Conservation (phyloP, 2,329 filamentous ascomycete genomes). For the Clarireedia hainanense region DNA sequence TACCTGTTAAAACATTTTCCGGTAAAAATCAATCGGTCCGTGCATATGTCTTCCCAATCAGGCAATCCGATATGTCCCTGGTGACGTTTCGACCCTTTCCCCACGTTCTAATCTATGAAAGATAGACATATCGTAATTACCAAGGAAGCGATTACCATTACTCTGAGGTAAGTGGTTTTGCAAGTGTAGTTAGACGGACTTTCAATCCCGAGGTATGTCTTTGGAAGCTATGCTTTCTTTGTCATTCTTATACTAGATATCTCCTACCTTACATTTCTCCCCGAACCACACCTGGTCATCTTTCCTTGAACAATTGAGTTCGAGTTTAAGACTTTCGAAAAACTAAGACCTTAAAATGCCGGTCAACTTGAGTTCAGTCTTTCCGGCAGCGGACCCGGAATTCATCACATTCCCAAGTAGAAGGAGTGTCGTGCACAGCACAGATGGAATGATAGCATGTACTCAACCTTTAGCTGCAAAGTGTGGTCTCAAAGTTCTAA, state of each 20-base stretch:
- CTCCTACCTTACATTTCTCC: too few relatives aligned
- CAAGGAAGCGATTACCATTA: too few relatives aligned
- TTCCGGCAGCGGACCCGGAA: constrained; percentile 27
- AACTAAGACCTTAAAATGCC: constrained; percentile 22
- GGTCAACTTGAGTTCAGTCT: constrained; percentile 28
- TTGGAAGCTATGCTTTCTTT: too few relatives aligned
- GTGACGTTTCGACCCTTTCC: not conserved
- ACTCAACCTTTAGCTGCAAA: constrained; percentile 84
- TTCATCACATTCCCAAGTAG: constrained; percentile 68
- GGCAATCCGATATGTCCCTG: not conserved
- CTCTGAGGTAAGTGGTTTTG: too few relatives aligned
- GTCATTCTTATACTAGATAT: too few relatives aligned
- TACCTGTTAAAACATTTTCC: not conserved
- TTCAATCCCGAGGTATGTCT: too few relatives aligned
- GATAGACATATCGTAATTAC: too few relatives aligned
- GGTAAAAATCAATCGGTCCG: not conserved
- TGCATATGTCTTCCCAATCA: not conserved
- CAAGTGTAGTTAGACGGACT: too few relatives aligned
- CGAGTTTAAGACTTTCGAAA: not conserved
- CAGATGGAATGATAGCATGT: constrained; percentile 82
- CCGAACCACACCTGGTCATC: not conserved
- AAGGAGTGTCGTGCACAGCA: constrained; percentile 87
- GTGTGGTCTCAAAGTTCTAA: constrained; percentile 78
- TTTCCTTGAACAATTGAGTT: not conserved
- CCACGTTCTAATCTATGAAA: constrained; percentile 2